Base-by-base conservation (phyloP, 2,329 filamentous ascomycete species). In the Alternaria sp. region DNA sequence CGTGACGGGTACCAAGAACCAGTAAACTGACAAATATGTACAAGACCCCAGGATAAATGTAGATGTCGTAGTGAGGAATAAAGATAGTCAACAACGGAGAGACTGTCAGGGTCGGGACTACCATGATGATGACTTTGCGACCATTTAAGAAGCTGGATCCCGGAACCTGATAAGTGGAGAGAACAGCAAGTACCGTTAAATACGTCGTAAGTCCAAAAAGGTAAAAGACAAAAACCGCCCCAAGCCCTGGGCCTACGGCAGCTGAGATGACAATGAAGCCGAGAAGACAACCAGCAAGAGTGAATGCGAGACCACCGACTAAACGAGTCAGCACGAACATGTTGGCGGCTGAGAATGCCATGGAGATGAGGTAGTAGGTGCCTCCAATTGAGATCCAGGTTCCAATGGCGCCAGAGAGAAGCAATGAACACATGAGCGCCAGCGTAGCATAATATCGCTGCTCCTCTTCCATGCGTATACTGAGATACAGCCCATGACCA, bases 311-410 rank as follows among this genome's bases (percentile, higher is more conserved):
- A 30, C 84, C 82, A n/a, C 81, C 82, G 56, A 84, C 79, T n/a
- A 84, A 68, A 16, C 83, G 78, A n/a, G 82, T 84, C 22, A 85
- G 75, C 11, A 86, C 81, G 59, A 85, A 85, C 82, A 85, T 84
- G 62, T 85, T 85, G 47, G 83, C 82, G 2, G 83, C 83, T 1
- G 83, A 82, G 62, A 86, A 86, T 2, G 84, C 84, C 83, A 85
- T 85, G 0, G 82, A 84, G 41, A 83, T 80, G 6, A 89, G 81
- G 64, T 89, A 89, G 72, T 88, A 89, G 32, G 85, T 86, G 2
- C 87, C 87, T 28, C 86, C 86, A 57, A 85, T 87, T 7, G 86
- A 86, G 41, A 89, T 87, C 86, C 86, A 89, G 7, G 86, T 87
- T 24, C 86, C 87, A 47, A 88, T 84, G 6, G 84, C 87, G 41